Evolutionary conservation across 2,329 filamentous ascomycete genomes (phyloP), one percentile per base, ranked within the genome.

Genomic region (Davidsoniella neocaledoniae): DNA sequence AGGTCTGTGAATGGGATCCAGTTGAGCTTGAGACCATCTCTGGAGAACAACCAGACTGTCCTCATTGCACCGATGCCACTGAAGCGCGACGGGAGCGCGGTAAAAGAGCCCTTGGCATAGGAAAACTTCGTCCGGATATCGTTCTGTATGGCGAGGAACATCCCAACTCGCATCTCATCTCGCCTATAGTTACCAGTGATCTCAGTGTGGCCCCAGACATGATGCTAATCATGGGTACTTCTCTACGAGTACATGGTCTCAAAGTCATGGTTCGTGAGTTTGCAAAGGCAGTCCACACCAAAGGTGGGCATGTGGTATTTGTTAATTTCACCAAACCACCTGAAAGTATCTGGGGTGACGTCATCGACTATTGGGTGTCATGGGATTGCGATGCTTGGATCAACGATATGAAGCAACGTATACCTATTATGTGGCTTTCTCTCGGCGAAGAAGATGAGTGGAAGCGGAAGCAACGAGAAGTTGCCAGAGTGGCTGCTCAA

Each of bases 351-450:
- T 86, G 81, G 81, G 76, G 79, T 1, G 80, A 83, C 49, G 66
- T 83, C 0, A 80, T 86, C 48, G 81, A 86, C 62, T 83, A 79
- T 54, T 84, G 80, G 75, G 71, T 86, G 1, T 71, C 81, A 54
- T 83, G 79, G 79, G 81, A 85, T 57, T 85, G 81, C 53, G 81
- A 86, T 56, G 75, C 75, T 3, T 86, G 81, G 81, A 79, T 85
- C 1, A 62, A 69, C 8, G 77, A 83, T 57, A 60, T 85, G 49
- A 75, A 73, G 53, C 62, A 64, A 46, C 72, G 74, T 48, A 71
- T 79, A 50, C 73, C 76, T 1, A 69, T 72, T 44, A 64, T 82
- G 3, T 82, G 77, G 77, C 63, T 74, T 51, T 70, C 70, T 0
- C 68, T 69, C 0, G 67, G 66, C 1, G 61, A 66, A 5, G 61